Conservation (phyloP, 75 land plant genomes). For the Larix kaempferi region DNA sequence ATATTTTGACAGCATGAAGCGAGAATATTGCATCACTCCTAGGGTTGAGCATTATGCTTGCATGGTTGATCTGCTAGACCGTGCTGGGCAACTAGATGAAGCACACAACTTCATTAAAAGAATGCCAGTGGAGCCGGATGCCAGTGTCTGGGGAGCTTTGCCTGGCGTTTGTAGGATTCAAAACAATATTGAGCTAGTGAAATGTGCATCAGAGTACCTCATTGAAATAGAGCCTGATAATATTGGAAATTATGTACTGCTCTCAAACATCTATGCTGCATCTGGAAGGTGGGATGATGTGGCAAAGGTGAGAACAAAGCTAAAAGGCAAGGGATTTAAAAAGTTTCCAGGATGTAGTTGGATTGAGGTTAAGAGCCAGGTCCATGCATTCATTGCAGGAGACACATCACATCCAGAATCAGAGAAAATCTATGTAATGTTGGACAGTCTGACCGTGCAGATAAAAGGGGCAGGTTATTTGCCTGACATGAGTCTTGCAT, state of each 20-base stretch:
- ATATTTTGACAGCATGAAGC: constrained; percentile 38
- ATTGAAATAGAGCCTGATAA: constrained; percentile 13
- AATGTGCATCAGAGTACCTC: constrained; percentile 31
- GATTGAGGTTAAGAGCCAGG: background rate
- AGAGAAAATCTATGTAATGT: constrained; percentile 2
- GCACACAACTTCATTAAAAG: constrained; percentile 22
- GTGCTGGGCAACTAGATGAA: constrained; percentile 47
- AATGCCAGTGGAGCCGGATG: constrained; percentile 55
- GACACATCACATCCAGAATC: constrained; percentile 22
- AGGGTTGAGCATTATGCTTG: constrained; percentile 58
- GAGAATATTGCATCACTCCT: constrained; percentile 29
- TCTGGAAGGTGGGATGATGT: constrained; percentile 6
- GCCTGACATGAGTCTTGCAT: background rate
- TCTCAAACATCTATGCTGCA: constrained; percentile 11
- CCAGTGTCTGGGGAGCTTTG: constrained; percentile 62
- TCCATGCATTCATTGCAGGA: constrained; percentile 32
- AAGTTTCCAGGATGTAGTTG: constrained; percentile 2
- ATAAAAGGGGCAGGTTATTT: background rate
- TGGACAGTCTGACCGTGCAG: background rate
- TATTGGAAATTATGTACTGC: background rate
- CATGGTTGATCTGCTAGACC: constrained; percentile 59
- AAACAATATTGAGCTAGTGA: constrained; percentile 43
- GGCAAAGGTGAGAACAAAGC: background rate
- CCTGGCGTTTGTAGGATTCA: constrained; percentile 42
- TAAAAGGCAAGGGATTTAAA: background rate